Base-by-base conservation (phyloP, 176 grass and related monocot species). In the Dendrocalamus sinicus region DNA sequence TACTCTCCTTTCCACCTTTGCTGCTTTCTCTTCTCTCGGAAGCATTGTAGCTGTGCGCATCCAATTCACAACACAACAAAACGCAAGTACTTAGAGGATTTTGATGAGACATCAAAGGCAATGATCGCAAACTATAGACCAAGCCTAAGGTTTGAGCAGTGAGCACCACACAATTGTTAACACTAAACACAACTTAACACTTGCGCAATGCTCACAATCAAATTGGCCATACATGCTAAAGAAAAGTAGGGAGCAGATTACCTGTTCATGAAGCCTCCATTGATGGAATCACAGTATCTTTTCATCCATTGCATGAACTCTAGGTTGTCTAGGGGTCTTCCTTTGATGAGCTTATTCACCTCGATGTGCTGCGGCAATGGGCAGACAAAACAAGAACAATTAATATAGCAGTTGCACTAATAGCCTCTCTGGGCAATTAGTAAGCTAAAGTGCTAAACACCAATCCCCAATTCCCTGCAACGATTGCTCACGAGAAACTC, bases 251-350 rank as follows among this genome's bases (percentile, higher is more conserved):
- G 7, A 32, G 30, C 15, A 81, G 45, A 70, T 87, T 94, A 98
- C 93, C 72, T 94, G 86, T 47, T 87, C 75, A 92, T 72, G 30
- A 32, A 72, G 9, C 91, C 90, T 16, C 93, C 83, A 23, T 84
- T 95, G 30, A 92, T 81, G 8, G 96, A 92, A 84, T 98, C 96
- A 5, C 93, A 98, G 4, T 98, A 98, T 86, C 70, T 81, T 81
- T 98, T 98, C 88, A 98, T 73, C 96, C 96, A 98, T 8, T 98
- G 96, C 96, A 98, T 98, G 48, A 99, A 98, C 71, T 98, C 96
- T 28, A 98, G 39, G 76, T 98, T 98, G 79, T 98, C 96, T 11
- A 98, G 90, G 0, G 96, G 96, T 20, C 96, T 92, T 15, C 89
- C 92, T 77, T 98, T 98, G n/a, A 86, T 90, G 9, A 98, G 88